phyloP scores from a whole-genome alignment of 2,329 filamentous ascomycete species.

The Cordyceps pruinosa region DNA sequence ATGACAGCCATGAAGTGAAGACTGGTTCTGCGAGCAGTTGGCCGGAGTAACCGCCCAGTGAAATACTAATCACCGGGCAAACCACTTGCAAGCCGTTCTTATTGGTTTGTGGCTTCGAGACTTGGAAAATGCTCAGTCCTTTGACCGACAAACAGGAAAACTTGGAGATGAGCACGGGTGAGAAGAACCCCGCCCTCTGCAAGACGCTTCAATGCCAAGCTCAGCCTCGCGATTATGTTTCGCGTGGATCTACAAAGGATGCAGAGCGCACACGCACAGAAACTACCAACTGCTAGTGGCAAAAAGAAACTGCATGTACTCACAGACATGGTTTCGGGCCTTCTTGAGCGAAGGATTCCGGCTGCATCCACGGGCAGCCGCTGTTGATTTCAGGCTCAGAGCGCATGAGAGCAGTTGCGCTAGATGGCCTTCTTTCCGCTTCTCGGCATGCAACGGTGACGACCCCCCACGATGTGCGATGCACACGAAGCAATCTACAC shows the following conservation, averaged over 20 bases:
- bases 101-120: too few species aligned
- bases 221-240: too few species aligned
- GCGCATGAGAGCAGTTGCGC: background rate
- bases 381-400: background rate
- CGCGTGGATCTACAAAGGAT: background rate
- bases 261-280: background rate
- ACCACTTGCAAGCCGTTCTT: too few species aligned
- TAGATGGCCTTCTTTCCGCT: background rate
- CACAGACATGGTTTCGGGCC: background rate
- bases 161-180: too few species aligned
- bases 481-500: background rate
- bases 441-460: background rate
- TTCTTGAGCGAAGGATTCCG: too few species aligned
- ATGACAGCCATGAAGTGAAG: too few species aligned
- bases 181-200: background rate
- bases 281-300: background rate
- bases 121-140: too few species aligned
- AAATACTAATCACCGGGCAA: too few species aligned
- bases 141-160: too few species aligned
- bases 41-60: too few species aligned
- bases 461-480: background rate
- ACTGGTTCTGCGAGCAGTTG: too few species aligned
- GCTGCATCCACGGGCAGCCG: too few species aligned
- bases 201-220: background rate
- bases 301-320: background rate